Evolutionary conservation across 2,329 filamentous ascomycete species (phyloP).

Genomic region (Coniochaeta prunicola): DNA sequence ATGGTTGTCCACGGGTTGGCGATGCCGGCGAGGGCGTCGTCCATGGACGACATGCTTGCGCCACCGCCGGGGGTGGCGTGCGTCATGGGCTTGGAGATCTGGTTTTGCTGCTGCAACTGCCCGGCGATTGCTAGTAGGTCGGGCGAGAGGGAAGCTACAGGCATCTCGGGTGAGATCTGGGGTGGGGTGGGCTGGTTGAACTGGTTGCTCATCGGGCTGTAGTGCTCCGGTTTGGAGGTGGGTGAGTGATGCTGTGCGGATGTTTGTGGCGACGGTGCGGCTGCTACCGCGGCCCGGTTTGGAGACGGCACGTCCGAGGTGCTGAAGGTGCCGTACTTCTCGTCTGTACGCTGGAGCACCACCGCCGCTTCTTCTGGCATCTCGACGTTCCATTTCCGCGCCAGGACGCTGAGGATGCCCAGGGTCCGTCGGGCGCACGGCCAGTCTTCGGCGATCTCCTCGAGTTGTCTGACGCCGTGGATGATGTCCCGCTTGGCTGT

Average conservation of each 20-base stretch:
- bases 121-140: slow-evolving; percentile 10
- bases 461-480: slow-evolving; percentile 83
- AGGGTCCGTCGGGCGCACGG: slow-evolving; percentile 79
- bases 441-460: slow-evolving; percentile 96
- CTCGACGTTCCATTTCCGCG: slow-evolving; percentile 83
- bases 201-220: slow-evolving; percentile 24
- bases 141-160: slow-evolving; percentile 12
- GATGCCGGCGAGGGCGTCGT: slow-evolving; percentile 10
- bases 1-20: slow-evolving; percentile 13
- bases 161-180: slow-evolving; percentile 18
- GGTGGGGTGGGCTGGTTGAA: slow-evolving; percentile 20
- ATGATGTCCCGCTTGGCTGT: slow-evolving; percentile 83
- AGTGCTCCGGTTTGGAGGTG: slow-evolving; percentile 19
- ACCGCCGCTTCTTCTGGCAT: slow-evolving; percentile 74
- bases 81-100: slow-evolving; percentile 5
- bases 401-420: slow-evolving; percentile 75
- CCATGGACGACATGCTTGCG: slow-evolving; percentile 15
- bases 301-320: slow-evolving; percentile 55
- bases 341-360: slow-evolving; percentile 71
- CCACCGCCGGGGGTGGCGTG: slow-evolving; percentile 1
- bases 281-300: slow-evolving; percentile 5
- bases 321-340: slow-evolving; percentile 68
- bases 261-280: slow-evolving; percentile 12
- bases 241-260: slow-evolving; percentile 10
- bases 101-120: slow-evolving; percentile 6